These are phyloP conservation scores for Fusarium sarcochroum DNA, from an alignment of 2,329 filamentous ascomycete species.

Conservation along the genomic window DNA sequence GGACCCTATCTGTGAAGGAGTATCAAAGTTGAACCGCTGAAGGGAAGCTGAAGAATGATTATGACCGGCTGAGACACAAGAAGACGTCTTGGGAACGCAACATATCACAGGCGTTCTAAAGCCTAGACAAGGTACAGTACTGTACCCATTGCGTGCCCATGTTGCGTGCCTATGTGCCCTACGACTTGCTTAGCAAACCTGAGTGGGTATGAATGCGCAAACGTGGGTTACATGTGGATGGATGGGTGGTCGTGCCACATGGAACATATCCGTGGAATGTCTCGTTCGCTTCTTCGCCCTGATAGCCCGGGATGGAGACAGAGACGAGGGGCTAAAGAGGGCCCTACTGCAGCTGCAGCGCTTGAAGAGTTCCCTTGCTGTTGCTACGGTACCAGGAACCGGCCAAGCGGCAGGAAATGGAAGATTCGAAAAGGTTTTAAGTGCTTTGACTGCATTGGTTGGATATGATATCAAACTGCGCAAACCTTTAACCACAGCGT, in stretches of 20 bases:
- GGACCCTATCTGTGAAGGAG: not conserved
- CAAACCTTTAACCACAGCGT: not conserved
- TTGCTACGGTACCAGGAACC: constrained; percentile 32
- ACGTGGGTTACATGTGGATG: constrained; percentile 30
- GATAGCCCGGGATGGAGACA: constrained; percentile 22
- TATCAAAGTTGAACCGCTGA: not conserved
- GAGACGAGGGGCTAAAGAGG: constrained; percentile 25
- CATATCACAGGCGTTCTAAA: not conserved
- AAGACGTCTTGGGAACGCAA: not conserved
- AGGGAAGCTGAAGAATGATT: not conserved
- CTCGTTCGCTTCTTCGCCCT: constrained; percentile 26
- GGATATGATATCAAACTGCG: not conserved
- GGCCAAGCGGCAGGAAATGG: not conserved
- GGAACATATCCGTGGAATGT: constrained; percentile 35
- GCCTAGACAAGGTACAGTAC: constrained; percentile 2
- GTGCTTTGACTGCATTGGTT: too few species aligned
- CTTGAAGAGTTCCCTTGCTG: constrained; percentile 16
- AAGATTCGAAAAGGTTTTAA: constrained; percentile 9
- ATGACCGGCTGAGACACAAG: not conserved
- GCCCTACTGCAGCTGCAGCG: constrained; percentile 21
- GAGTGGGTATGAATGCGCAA: constrained; percentile 22
- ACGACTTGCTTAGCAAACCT: not conserved
- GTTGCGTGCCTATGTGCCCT: constrained; percentile 6
- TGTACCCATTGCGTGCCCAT: too few species aligned
- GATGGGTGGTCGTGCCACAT: constrained; percentile 28